Base-by-base conservation (phyloP, 176 grass and related monocot genomes). In the sorghum (Sorghum bicolor) region DNA sequence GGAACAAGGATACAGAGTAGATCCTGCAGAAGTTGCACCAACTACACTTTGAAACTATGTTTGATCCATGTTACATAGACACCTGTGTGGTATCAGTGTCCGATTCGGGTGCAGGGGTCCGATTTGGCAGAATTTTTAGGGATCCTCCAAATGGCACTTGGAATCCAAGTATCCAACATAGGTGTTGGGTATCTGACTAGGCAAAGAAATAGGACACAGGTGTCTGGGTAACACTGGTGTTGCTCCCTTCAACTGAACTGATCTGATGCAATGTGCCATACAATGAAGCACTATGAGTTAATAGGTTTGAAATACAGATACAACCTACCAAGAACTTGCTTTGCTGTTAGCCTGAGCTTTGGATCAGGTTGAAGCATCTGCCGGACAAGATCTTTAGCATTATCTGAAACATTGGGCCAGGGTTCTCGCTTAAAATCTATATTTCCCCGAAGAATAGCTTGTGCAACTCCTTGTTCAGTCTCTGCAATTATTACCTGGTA, bases 401-500 rank as follows among this genome's bases (percentile, higher is more conserved):
- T 86, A 43, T 99, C 96, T 67, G 96, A 96, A 88, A 99, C 96
- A 87, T 89, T 93, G 6, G 93, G 93, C 96, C 96, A 99, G 8
- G 96, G 96, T 73, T 99, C 96, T 62, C 96, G 88, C 85, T 96
- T 99, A 82, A 99, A 99, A 89, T 99, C 96, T 86, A 99, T 99
- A 86, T 89, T 90, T 64, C 96, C 96, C 45, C 93, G 88, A 71
- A 99, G 91, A 22, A 99, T 99, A 88, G 96, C 96, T 87, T 99
- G 96, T 76, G 96, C 96, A 60, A 99, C 96, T 57, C 96, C 96
- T 91, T 99, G 96, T 85, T 99, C 96, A 62, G 96, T 99, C 84
- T 99, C 96, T 99, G 91, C 78, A 89, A 84, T 85, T 62, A 55
- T 84, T 67, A 19, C n/a, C 31, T 44, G 70, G 55, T 87, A 75